phyloP scores from a whole-genome alignment of 2,329 filamentous ascomycete species.

The Microsporum canis region DNA sequence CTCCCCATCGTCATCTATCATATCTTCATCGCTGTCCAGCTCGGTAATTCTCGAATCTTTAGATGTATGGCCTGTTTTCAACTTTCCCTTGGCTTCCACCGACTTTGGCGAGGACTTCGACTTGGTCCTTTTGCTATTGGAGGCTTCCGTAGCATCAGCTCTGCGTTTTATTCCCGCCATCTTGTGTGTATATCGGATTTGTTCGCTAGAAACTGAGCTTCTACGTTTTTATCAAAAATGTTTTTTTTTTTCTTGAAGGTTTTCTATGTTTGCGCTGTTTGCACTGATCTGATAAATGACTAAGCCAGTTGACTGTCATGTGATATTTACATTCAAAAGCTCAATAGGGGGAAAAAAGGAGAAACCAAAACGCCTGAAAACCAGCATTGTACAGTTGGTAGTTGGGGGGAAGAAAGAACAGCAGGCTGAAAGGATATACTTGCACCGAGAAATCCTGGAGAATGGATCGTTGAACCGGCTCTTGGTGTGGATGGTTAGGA shows the following conservation, averaged over 20 bases:
- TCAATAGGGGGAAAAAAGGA: background rate
- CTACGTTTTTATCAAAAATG: background rate
- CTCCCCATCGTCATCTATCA: background rate
- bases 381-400: background rate
- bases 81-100: constrained; percentile 21
- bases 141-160: constrained; percentile 28
- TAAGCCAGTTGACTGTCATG: background rate
- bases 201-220: background rate
- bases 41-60: background rate
- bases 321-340: background rate
- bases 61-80: background rate
- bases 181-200: background rate
- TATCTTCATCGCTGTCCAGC: background rate
- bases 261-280: constrained; percentile 1
- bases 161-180: constrained; percentile 35
- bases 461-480: background rate
- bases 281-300: background rate
- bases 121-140: constrained; percentile 33
- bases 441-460: background rate
- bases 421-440: background rate
- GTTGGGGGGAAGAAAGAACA: background rate
- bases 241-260: background rate
- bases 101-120: constrained; percentile 21
- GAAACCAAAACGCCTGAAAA: background rate
- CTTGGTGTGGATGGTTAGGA: background rate